A percentile compares a stretch with the other conserved stretches of the same genome.
These are phyloP conservation scores for Candida rishiriensis DNA, from an alignment of 805 yeast species.

Conservation along the genomic window DNA sequence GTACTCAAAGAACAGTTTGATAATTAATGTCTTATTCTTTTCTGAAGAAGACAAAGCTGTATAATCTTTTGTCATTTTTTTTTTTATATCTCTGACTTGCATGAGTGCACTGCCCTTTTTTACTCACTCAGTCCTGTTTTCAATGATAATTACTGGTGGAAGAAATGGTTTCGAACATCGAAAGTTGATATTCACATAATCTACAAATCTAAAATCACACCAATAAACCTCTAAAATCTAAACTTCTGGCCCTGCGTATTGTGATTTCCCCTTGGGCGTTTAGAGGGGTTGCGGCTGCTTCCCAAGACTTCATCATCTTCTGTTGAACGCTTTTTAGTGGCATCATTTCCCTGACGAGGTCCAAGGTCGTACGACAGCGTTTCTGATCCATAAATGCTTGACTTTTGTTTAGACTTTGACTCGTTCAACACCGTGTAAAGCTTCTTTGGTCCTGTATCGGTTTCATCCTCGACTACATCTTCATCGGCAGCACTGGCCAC, in stretches of 20 bases:
- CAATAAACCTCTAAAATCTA: constrained; percentile 2
- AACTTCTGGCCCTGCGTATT: constrained; percentile 4
- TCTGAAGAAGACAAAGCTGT: too few relatives aligned
- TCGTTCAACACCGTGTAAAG: constrained; percentile 33
- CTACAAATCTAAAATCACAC: too few relatives aligned
- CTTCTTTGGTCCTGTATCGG: constrained; percentile 16
- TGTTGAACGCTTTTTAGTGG: constrained; percentile 1
- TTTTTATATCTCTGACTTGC: too few relatives aligned
- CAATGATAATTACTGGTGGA: too few relatives aligned
- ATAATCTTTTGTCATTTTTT: too few relatives aligned
- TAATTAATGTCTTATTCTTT: too few relatives aligned
- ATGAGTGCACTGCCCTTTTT: too few relatives aligned
- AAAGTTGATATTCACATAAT: too few relatives aligned
- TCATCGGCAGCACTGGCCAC: constrained; percentile 4
- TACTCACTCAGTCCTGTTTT: too few relatives aligned
- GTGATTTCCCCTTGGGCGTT: neutral
- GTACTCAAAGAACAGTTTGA: too few relatives aligned
- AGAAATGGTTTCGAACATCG: too few relatives aligned
- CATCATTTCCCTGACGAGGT: too few relatives aligned
- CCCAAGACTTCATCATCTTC: neutral
- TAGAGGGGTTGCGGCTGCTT: neutral
- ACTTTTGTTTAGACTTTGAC: constrained; percentile 15
- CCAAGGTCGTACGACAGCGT: constrained; percentile 21
- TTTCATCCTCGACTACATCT: constrained; percentile 8
- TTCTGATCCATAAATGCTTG: constrained; percentile 30